Evolutionary conservation across 2,329 filamentous ascomycete species (phyloP).

Genomic region (Alternaria longipes): DNA sequence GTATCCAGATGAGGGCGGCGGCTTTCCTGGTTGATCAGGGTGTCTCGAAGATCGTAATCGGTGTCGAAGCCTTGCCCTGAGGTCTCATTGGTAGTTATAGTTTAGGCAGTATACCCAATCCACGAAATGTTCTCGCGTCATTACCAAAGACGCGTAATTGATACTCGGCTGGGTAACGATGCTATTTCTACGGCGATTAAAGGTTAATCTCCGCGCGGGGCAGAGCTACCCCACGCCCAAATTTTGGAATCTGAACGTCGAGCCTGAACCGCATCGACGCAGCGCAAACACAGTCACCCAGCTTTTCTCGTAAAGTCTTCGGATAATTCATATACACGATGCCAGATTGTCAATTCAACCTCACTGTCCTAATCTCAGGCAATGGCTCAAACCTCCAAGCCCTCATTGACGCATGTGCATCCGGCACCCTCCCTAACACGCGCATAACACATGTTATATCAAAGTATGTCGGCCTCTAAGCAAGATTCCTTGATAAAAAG

Average conservation of each 20-base stretch:
- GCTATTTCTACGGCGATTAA: constrained; percentile 9
- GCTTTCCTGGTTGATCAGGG: not conserved
- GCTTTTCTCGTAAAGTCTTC: not conserved
- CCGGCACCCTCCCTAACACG: constrained; percentile 59
- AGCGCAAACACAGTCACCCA: not conserved
- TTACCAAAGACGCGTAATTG: not conserved
- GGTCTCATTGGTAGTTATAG: constrained; percentile 6
- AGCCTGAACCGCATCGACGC: not conserved
- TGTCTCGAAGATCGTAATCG: not conserved
- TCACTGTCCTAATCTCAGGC: constrained; percentile 69
- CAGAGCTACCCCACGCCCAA: constrained; percentile 36
- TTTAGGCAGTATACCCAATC: constrained; percentile 17
- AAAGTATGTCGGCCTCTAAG: constrained; percentile 35
- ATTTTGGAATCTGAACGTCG: constrained; percentile 22
- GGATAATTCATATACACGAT: constrained; percentile 18
- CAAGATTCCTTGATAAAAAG: not conserved
- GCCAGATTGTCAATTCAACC: constrained; percentile 54
- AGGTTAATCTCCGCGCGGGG: constrained; percentile 21
- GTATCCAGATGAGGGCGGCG: not conserved
- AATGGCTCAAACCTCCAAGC: constrained; percentile 83
- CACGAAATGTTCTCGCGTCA: not conserved
- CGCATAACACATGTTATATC: constrained; percentile 71
- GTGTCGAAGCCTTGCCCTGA: not conserved
- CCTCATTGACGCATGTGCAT: constrained; percentile 69
- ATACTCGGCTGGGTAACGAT: too few species aligned